A percentile compares a stretch with the other conserved stretches of the same genome.
Evolutionary conservation across 176 grass and related monocot species (phyloP).

Genomic region (Aegilops umbellulata): DNA sequence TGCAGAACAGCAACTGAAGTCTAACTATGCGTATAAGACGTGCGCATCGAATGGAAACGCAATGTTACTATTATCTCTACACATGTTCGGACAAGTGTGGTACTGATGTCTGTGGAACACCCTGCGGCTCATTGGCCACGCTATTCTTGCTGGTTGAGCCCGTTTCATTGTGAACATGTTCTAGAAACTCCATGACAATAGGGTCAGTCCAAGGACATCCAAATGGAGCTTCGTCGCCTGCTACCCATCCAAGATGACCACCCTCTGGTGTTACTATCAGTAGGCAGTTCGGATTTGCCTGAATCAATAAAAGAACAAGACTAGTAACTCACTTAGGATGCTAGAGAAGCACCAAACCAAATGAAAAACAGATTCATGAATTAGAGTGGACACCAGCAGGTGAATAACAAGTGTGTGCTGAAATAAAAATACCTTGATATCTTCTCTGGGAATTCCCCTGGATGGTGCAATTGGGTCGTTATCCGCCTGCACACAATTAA

Average conservation of each 20-base stretch:
- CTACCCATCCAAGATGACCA: slow-evolving; percentile 92
- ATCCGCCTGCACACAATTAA: slow-evolving; percentile 56
- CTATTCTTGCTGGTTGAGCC: slow-evolving; percentile 19
- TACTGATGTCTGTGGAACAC: slow-evolving; percentile 25
- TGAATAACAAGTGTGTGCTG: neutral
- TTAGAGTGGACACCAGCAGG: neutral
- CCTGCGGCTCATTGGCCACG: slow-evolving; percentile 29
- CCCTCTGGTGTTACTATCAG: slow-evolving; percentile 90
- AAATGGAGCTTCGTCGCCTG: slow-evolving; percentile 75
- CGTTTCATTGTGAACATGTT: slow-evolving; percentile 59
- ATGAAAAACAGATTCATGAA: neutral
- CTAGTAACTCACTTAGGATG: neutral
- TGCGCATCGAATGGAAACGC: neutral
- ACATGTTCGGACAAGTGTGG: slow-evolving; percentile 40
- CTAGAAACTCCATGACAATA: slow-evolving; percentile 89
- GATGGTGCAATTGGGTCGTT: slow-evolving; percentile 98
- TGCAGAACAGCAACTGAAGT: neutral
- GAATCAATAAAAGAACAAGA: slow-evolving; percentile 26
- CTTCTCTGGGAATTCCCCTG: slow-evolving; percentile 86
- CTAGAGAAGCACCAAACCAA: neutral
- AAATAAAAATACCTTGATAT: slow-evolving; percentile 68
- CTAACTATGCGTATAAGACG: neutral
- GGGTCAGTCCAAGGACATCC: slow-evolving; percentile 95
- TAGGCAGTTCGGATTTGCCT: slow-evolving; percentile 86
- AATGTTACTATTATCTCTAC: slow-evolving; percentile 42